These are phyloP conservation scores for Physcomitrium patens DNA, from an alignment of 225 moss, liverwort and hornwort genomes.

Conservation along the genomic window DNA sequence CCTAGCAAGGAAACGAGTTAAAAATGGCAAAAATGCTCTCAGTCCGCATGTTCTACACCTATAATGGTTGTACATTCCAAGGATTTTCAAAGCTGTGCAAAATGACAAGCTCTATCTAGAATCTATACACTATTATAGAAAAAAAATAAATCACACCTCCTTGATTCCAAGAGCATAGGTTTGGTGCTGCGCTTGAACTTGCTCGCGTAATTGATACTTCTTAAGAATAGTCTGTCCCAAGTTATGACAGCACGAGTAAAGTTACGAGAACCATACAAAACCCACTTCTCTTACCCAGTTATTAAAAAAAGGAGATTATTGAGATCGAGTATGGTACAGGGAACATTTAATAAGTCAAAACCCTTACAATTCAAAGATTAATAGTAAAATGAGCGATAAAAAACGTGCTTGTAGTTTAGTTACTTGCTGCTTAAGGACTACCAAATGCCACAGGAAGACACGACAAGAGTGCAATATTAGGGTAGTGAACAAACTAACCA, in stretches of 20 bases:
- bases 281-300: neutral
- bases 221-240: constrained; percentile 61
- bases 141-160: constrained; percentile 60
- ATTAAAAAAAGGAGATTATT: neutral
- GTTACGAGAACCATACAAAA: constrained; percentile 2
- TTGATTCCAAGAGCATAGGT: constrained; percentile 88
- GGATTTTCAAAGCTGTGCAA: constrained; percentile 8
- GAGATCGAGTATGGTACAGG: neutral
- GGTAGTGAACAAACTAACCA: neutral
- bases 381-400: constrained; percentile 3
- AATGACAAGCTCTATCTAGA: neutral
- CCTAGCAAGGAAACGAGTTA: constrained; percentile 34
- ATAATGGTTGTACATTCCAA: neutral
- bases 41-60: constrained; percentile 10
- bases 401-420: neutral
- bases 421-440: neutral
- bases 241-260: neutral
- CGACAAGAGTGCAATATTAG: neutral
- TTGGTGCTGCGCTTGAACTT: constrained; percentile 77
- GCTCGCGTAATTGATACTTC: constrained; percentile 73
- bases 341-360: neutral
- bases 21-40: constrained; percentile 26
- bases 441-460: neutral
- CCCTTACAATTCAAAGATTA: neutral
- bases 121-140: constrained; percentile 2